phyloP scores from a whole-genome alignment of 23 red algal species.

The Chondrus crispus region DNA sequence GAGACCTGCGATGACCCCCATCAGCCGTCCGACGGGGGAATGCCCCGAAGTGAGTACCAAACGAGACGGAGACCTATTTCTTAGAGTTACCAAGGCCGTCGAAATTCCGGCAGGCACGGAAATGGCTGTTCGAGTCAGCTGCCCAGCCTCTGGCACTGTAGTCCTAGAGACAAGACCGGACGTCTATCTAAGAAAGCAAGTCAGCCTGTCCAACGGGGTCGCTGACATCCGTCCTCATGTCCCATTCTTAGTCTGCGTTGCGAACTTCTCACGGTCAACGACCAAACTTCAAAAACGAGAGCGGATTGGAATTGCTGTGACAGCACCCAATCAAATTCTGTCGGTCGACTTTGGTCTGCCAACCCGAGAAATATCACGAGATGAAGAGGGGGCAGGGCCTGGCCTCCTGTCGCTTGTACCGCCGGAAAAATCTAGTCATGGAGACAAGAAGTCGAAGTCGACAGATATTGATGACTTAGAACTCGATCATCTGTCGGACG shows the following conservation, averaged over 20 bases:
- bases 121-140: not conserved
- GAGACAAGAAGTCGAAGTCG: too few species aligned
- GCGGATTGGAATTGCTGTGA: too few species aligned
- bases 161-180: not conserved
- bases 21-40: not conserved
- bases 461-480: not conserved
- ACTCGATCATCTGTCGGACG: not conserved
- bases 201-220: not conserved
- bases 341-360: too few species aligned
- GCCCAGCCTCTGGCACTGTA: not conserved
- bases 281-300: too few species aligned
- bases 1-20: not conserved
- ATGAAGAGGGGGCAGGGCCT: too few species aligned
- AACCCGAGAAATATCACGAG: too few species aligned
- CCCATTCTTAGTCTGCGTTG: not conserved
- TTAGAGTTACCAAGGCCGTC: not conserved
- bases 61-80: too few species aligned
- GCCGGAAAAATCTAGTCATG: too few species aligned
- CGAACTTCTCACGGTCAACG: slow-evolving; percentile 10
- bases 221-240: not conserved
- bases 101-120: not conserved
- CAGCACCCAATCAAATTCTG: too few species aligned
- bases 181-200: not conserved
- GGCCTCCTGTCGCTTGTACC: too few species aligned
- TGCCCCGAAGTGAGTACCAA: not conserved